Conservation (phyloP, 164 flowering plant species). For the Nymphaea thermarum region DNA sequence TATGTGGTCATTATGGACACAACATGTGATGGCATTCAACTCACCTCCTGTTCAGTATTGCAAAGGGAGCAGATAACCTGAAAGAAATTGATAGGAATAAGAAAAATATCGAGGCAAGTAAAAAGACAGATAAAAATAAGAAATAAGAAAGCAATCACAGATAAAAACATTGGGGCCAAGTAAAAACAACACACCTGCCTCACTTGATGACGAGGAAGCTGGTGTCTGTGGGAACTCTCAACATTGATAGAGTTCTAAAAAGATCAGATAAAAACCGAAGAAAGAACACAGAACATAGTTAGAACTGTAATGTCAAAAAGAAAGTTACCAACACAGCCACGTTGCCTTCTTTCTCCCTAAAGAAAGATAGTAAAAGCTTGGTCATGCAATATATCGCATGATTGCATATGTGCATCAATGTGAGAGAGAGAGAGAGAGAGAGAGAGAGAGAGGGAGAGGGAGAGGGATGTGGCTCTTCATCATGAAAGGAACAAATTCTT, state of each 20-base stretch:
- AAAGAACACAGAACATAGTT: background rate
- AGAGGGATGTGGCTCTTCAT: no score
- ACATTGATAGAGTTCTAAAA: conserved; percentile 54
- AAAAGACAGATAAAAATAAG: background rate
- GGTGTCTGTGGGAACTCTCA: conserved; percentile 52
- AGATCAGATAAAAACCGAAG: background rate
- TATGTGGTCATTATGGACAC: no score
- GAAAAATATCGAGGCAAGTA: no score
- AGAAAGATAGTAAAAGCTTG: no score
- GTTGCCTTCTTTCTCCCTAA: no score
- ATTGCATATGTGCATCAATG: no score
- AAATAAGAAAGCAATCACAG: background rate
- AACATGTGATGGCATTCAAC: conserved; percentile 5
- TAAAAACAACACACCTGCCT: conserved; percentile 29
- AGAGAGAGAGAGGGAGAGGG: no score
- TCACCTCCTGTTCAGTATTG: conserved; percentile 79
- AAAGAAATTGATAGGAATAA: background rate
- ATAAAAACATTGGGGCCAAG: background rate
- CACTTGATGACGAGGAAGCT: conserved; percentile 74
- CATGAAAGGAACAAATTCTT: conserved; percentile 1
- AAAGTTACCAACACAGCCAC: no score
- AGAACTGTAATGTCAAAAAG: no score
- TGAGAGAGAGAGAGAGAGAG: no score
- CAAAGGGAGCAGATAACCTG: conserved; percentile 90
- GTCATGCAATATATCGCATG: no score